These are phyloP conservation scores for Leccinum angustisporum DNA, from an alignment of 1,284 basidiomycete genomes.

Conservation along the genomic window DNA sequence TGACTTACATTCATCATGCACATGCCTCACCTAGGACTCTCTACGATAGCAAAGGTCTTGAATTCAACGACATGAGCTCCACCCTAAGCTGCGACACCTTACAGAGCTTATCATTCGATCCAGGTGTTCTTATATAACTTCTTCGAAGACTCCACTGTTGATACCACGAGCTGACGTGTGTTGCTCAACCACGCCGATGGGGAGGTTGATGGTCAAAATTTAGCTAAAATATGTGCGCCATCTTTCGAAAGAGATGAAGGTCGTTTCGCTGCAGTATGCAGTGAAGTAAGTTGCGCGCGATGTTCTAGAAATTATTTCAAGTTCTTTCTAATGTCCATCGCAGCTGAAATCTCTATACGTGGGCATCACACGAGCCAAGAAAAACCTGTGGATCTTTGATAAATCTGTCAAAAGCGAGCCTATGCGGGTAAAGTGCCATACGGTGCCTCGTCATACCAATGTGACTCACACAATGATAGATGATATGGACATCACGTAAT, in stretches of 20 bases:
- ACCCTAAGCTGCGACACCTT: neutral
- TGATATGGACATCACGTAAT: slow-evolving; percentile 46
- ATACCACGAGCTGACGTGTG: slow-evolving; percentile 56
- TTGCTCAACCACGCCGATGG: slow-evolving; percentile 46
- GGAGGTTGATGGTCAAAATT: slow-evolving; percentile 11
- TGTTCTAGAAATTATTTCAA: neutral
- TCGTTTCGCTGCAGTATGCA: slow-evolving; percentile 58
- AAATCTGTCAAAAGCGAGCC: slow-evolving; percentile 54
- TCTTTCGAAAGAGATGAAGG: slow-evolving; percentile 46
- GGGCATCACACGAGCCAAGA: slow-evolving; percentile 66
- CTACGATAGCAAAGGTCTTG: slow-evolving; percentile 73
- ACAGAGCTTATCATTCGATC: slow-evolving; percentile 4
- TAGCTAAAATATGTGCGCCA: slow-evolving; percentile 38
- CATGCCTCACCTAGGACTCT: slow-evolving; percentile 48
- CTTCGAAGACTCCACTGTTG: slow-evolving; percentile 60
- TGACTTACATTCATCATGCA: neutral
- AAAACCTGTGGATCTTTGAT: slow-evolving; percentile 68
- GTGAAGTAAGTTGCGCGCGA: slow-evolving; percentile 44
- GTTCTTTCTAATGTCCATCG: neutral
- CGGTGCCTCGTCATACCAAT: neutral
- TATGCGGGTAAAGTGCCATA: slow-evolving; percentile 48
- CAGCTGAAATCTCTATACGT: slow-evolving; percentile 71
- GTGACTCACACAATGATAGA: slow-evolving; percentile 32
- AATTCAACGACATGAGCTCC: slow-evolving; percentile 63
- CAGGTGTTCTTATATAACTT: slow-evolving; percentile 73